These are phyloP conservation scores for Arthrobotrys iridis DNA, from an alignment of 2,329 filamentous ascomycete species.

Conservation along the genomic window DNA sequence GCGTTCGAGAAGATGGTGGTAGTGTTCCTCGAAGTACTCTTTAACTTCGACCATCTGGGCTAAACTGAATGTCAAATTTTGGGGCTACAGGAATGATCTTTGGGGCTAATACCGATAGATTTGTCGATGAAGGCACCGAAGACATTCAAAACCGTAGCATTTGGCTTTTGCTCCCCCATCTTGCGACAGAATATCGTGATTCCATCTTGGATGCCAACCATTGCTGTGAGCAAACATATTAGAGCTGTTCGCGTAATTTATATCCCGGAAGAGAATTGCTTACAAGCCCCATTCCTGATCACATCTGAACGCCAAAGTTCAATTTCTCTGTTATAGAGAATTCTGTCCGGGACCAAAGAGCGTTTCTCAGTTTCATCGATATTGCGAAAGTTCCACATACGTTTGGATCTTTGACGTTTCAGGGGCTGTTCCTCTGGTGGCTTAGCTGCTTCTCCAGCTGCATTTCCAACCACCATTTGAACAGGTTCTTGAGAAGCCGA, in stretches of 20 bases:
- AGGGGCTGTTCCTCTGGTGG: background rate
- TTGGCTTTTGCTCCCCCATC: slow-evolving; percentile 8
- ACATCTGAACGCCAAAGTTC: slow-evolving; percentile 28
- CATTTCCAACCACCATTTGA: background rate
- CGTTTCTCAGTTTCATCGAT: slow-evolving; percentile 2
- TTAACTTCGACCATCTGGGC: slow-evolving; percentile 22
- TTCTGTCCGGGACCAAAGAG: slow-evolving; percentile 6
- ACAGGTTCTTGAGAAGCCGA: background rate
- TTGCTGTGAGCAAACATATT: background rate
- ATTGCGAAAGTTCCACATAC: slow-evolving; percentile 25
- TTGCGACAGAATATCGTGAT: slow-evolving; percentile 34
- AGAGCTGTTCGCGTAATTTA: background rate
- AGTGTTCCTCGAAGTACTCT: slow-evolving; percentile 16
- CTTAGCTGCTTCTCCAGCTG: background rate
- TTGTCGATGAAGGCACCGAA: slow-evolving; percentile 36
- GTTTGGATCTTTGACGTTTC: slow-evolving; percentile 5
- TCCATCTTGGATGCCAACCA: slow-evolving; percentile 24
- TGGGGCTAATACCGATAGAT: slow-evolving; percentile 2
- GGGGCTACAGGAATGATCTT: background rate
- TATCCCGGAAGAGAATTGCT: background rate
- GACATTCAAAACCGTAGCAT: slow-evolving; percentile 3
- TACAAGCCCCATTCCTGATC: slow-evolving; percentile 29
- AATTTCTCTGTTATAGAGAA: slow-evolving; percentile 22
- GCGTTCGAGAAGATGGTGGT: slow-evolving; percentile 5
- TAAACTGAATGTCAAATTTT: background rate